Evolutionary conservation across 345 rosid genomes (phyloP).

Genomic region (Corchorus olitorius): DNA sequence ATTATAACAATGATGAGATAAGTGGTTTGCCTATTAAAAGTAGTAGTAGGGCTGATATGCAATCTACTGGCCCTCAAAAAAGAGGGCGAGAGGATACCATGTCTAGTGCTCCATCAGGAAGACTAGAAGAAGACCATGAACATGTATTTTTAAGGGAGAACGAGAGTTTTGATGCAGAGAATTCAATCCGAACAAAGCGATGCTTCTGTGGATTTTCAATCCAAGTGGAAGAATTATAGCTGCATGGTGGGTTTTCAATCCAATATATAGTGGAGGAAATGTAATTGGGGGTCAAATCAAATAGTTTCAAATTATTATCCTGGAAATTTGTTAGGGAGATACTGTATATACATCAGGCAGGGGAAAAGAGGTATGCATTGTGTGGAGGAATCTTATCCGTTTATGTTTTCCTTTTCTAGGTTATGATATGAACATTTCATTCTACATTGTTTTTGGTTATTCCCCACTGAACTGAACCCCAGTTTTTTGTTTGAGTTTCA

Average conservation of each 20-base stretch:
- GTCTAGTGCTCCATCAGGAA: neutral
- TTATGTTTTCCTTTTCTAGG: too few relatives aligned
- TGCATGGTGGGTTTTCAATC: neutral
- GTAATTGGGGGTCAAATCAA: neutral
- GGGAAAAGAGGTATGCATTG: too few relatives aligned
- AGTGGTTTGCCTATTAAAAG: neutral
- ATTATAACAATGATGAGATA: constrained; percentile 6
- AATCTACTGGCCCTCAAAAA: constrained; percentile 23
- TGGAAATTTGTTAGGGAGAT: neutral
- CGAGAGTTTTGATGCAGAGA: constrained; percentile 53
- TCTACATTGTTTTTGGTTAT: too few relatives aligned
- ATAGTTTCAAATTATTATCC: neutral
- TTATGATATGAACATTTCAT: too few relatives aligned
- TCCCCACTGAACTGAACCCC: too few relatives aligned
- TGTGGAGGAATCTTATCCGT: too few relatives aligned
- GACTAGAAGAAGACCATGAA: constrained; percentile 52
- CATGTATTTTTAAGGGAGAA: constrained; percentile 64
- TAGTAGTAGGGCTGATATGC: constrained; percentile 15
- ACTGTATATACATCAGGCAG: too few relatives aligned
- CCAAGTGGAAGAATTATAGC: constrained; percentile 79
- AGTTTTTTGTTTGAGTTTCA: too few relatives aligned
- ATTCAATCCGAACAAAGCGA: constrained; percentile 55
- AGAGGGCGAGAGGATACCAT: constrained; percentile 12
- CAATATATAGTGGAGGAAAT: neutral
- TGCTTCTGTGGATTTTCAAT: constrained; percentile 83